A percentile compares a stretch with the other conserved stretches of the same genome.
These are phyloP conservation scores for Pleurotus giganteus DNA, from an alignment of 768 basidiomycete genomes.

Conservation along the genomic window DNA sequence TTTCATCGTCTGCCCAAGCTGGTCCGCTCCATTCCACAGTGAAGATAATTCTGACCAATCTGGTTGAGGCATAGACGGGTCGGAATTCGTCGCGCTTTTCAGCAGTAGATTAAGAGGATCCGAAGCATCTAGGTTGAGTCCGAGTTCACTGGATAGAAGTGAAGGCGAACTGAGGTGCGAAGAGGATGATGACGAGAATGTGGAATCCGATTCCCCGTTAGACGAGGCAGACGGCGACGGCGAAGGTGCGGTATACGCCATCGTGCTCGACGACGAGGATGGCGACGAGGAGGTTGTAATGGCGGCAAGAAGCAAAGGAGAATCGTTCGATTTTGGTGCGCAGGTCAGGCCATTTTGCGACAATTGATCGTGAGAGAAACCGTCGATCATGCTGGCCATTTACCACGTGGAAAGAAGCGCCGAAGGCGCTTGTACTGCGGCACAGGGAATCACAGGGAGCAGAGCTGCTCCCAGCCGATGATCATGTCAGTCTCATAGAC, in stretches of 20 bases:
- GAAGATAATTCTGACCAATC: constrained; percentile 57
- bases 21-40: constrained; percentile 40
- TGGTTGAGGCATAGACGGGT: constrained; percentile 29
- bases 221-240: constrained; percentile 6
- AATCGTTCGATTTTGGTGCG: constrained; percentile 6
- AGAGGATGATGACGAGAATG: constrained; percentile 19
- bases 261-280: neutral
- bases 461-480: too few relatives aligned
- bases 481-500: too few relatives aligned
- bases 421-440: neutral
- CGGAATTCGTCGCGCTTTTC: constrained; percentile 35
- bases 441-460: too few relatives aligned
- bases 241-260: constrained; percentile 4
- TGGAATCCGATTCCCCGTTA: constrained; percentile 4
- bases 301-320: neutral
- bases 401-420: neutral
- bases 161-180: constrained; percentile 19
- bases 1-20: constrained; percentile 25
- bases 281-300: neutral
- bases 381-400: neutral
- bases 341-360: constrained; percentile 3
- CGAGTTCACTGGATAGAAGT: constrained; percentile 39
- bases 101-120: constrained; percentile 62
- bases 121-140: constrained; percentile 40
- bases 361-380: neutral